A percentile compares a stretch with the other conserved stretches of the same genome.
These are phyloP conservation scores for Fusarium chlamydosporum DNA, from an alignment of 2,329 filamentous ascomycete genomes.

Conservation along the genomic window DNA sequence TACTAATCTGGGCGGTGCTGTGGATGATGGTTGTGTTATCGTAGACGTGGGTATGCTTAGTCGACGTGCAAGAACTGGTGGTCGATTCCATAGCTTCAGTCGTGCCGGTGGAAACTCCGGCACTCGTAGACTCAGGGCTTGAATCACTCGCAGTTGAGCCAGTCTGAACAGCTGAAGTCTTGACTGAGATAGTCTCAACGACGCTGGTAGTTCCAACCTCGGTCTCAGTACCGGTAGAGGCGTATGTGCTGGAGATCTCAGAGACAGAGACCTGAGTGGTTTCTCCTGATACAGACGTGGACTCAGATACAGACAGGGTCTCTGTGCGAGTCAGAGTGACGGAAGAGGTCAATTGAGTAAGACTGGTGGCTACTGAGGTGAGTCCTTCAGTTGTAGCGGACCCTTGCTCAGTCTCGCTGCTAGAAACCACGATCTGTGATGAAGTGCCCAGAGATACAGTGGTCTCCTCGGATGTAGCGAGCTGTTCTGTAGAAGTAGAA, in stretches of 20 bases:
- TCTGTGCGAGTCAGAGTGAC: constrained; percentile 24
- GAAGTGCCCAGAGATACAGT: neutral
- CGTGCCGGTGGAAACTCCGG: neutral
- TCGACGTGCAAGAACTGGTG: constrained; percentile 27
- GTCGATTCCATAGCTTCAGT: constrained; percentile 8
- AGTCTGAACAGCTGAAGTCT: neutral
- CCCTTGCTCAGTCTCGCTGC: constrained; percentile 20
- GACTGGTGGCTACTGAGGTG: neutral
- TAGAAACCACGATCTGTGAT: neutral
- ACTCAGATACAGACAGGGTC: neutral
- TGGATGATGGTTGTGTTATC: constrained; percentile 36
- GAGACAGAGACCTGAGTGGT: constrained; percentile 1
- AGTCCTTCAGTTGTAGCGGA: constrained; percentile 6
- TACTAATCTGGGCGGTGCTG: constrained; percentile 12
- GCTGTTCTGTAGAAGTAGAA: neutral
- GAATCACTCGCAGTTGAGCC: constrained; percentile 8
- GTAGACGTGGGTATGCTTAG: constrained; percentile 36
- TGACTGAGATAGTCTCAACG: neutral
- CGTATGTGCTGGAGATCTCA: constrained; percentile 13
- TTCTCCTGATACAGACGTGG: constrained; percentile 4
- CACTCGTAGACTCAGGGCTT: constrained; percentile 6
- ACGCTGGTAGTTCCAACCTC: neutral
- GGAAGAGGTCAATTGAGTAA: constrained; percentile 14
- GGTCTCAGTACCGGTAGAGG: constrained; percentile 5
- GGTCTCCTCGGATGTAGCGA: neutral